Evolutionary conservation across 1,284 basidiomycete species (phyloP).

Genomic region (Chalciporus sp.): DNA sequence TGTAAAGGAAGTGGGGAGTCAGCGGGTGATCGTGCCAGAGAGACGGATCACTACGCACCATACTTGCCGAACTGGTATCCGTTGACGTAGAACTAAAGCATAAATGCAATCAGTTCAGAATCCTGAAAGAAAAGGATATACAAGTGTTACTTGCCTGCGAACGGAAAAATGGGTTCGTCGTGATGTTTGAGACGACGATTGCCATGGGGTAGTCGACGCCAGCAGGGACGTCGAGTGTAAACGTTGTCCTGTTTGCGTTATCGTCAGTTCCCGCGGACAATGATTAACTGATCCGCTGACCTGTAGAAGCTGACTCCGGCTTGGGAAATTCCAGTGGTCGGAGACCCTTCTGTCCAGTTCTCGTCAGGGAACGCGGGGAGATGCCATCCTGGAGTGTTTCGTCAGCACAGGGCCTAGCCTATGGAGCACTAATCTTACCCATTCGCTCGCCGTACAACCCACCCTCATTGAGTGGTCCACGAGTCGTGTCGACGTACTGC

Average conservation of each 20-base stretch:
- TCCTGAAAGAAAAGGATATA: not conserved
- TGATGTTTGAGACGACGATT: constrained; percentile 40
- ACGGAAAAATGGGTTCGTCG: constrained; percentile 43
- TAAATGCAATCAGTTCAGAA: not conserved
- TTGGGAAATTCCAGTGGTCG: constrained; percentile 39
- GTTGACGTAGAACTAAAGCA: constrained; percentile 28
- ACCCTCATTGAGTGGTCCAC: constrained; percentile 53
- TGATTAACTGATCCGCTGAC: constrained; percentile 20
- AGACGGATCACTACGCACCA: constrained; percentile 10
- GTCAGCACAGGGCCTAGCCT: not conserved
- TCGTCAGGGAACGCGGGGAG: constrained; percentile 52
- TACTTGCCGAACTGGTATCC: constrained; percentile 34
- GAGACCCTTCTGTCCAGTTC: constrained; percentile 43
- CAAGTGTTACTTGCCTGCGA: constrained; percentile 24
- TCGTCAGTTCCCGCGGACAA: constrained; percentile 2
- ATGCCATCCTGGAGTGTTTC: constrained; percentile 44
- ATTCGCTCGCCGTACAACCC: constrained; percentile 50
- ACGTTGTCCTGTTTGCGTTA: constrained; percentile 40
- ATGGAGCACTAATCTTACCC: constrained; percentile 27
- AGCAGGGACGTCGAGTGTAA: constrained; percentile 43
- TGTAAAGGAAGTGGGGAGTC: constrained; percentile 1
- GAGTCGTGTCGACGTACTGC: constrained; percentile 38
- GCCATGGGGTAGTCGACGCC: constrained; percentile 53
- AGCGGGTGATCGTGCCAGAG: not conserved
- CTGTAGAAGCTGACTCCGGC: constrained; percentile 48